Evolutionary conservation across 139 green algal genomes (phyloP).

Genomic region (Chlamydomonas sphaeroides): DNA sequence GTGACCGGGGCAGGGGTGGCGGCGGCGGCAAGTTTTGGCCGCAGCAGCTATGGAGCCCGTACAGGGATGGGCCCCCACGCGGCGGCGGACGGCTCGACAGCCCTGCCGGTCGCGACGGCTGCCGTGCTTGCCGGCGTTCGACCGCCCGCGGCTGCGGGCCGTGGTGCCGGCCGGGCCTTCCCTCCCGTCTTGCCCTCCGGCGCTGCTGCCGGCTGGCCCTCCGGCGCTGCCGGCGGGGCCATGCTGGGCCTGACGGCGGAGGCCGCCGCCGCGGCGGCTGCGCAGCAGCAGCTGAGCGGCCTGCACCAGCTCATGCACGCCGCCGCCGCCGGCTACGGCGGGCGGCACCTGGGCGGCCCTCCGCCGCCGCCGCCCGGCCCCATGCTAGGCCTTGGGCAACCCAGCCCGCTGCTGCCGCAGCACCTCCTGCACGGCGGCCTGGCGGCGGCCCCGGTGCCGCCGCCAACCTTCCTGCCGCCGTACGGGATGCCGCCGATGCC

Average conservation of each 20-base stretch:
- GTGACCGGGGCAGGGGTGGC: too few species aligned
- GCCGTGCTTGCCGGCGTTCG: too few species aligned
- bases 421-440: slow-evolving; percentile 1
- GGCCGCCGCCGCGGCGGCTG: not conserved
- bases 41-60: too few species aligned
- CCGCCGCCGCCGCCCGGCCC: too few species aligned
- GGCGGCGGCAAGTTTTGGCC: too few species aligned
- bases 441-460: not conserved
- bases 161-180: too few species aligned
- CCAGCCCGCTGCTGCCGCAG: too few species aligned
- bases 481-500: not conserved
- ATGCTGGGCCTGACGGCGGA: not conserved
- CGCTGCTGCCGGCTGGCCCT: not conserved
- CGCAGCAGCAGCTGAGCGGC: not conserved
- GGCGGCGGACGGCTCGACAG: too few species aligned
- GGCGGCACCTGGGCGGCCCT: not conserved
- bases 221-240: not conserved
- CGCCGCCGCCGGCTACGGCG: not conserved
- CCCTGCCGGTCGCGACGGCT: too few species aligned
- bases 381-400: too few species aligned
- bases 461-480: not conserved
- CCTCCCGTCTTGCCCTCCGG: not conserved
- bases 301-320: slow-evolving; percentile 6
- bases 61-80: too few species aligned
- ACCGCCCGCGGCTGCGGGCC: too few species aligned